phyloP scores from a whole-genome alignment of 805 yeast genomes.

The Teunomyces stri region DNA sequence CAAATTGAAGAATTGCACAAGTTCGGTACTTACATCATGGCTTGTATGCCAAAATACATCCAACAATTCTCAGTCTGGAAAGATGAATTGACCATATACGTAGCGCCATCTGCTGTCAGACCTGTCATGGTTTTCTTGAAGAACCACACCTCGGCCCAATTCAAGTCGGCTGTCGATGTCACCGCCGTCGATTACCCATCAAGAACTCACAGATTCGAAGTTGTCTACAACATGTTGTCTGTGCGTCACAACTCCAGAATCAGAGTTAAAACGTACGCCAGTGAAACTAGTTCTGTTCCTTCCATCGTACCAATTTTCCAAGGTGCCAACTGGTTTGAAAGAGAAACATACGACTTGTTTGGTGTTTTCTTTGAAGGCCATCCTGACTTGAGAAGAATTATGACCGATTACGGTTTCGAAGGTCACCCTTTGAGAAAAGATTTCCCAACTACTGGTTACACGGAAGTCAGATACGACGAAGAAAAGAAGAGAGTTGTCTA shows the following conservation, averaged over 20 bases:
- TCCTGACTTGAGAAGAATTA: constrained; percentile 84
- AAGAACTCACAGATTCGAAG: constrained; percentile 81
- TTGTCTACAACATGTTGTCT: constrained; percentile 77
- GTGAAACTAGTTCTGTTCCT: constrained; percentile 80
- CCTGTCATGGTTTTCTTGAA: constrained; percentile 71
- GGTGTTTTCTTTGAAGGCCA: constrained; percentile 87
- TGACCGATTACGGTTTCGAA: constrained; percentile 90
- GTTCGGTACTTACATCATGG: constrained; percentile 76
- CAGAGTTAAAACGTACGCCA: constrained; percentile 85
- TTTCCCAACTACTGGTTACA: constrained; percentile 90
- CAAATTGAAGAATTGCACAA: constrained; percentile 70
- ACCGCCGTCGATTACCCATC: constrained; percentile 88
- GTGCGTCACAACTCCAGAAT: constrained; percentile 83
- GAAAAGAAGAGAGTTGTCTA: constrained; percentile 87
- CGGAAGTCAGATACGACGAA: constrained; percentile 86
- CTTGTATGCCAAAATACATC: constrained; percentile 75
- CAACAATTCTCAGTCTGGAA: constrained; percentile 90
- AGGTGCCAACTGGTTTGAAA: constrained; percentile 89
- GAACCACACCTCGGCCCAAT: constrained; percentile 79
- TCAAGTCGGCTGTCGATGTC: constrained; percentile 72
- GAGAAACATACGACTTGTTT: constrained; percentile 85
- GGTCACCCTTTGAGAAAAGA: constrained; percentile 91
- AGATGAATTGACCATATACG: constrained; percentile 75
- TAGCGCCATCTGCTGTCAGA: constrained; percentile 71
- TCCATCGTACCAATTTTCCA: constrained; percentile 67